Evolutionary conservation across 2,329 filamentous ascomycete genomes (phyloP).

Genomic region (Moelleriella libera): DNA sequence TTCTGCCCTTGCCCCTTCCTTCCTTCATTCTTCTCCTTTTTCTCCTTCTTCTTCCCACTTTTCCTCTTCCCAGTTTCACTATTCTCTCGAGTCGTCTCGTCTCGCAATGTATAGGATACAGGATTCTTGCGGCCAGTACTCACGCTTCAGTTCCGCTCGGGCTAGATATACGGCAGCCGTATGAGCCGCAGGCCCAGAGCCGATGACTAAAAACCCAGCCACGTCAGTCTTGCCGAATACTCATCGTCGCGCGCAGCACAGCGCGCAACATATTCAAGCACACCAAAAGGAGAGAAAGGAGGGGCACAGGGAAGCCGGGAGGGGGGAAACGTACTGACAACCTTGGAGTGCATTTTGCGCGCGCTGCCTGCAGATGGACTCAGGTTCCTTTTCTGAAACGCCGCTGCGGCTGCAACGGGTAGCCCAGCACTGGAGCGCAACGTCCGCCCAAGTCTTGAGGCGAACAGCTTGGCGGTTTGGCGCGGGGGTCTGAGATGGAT

Average conservation of each 20-base stretch:
- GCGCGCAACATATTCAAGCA: too few relatives aligned
- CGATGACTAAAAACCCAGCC: slow-evolving; percentile 44
- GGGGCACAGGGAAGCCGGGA: not conserved
- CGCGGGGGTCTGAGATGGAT: too few relatives aligned
- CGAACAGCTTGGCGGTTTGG: slow-evolving; percentile 72
- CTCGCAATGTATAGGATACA: too few relatives aligned
- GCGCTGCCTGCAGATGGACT: slow-evolving; percentile 3
- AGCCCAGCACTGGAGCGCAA: slow-evolving; percentile 64
- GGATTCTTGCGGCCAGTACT: slow-evolving; percentile 12
- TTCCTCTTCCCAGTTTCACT: too few relatives aligned
- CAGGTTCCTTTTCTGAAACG: slow-evolving; percentile 32
- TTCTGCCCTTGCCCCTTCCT: too few relatives aligned
- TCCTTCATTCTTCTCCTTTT: too few relatives aligned
- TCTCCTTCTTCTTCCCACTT: too few relatives aligned
- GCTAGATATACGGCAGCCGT: slow-evolving; percentile 94
- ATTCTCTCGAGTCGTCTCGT: too few relatives aligned
- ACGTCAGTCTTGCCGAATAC: not conserved
- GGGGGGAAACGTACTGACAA: slow-evolving; percentile 55
- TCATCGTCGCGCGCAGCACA: too few relatives aligned
- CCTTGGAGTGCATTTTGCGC: slow-evolving; percentile 77
- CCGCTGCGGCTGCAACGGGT: slow-evolving; percentile 54
- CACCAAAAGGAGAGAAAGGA: not conserved
- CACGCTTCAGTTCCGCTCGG: slow-evolving; percentile 80
- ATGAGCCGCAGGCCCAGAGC: slow-evolving; percentile 94
- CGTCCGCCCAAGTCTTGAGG: slow-evolving; percentile 63